Conservation (phyloP, 306 rosid genomes). For the Trifolium repens region DNA sequence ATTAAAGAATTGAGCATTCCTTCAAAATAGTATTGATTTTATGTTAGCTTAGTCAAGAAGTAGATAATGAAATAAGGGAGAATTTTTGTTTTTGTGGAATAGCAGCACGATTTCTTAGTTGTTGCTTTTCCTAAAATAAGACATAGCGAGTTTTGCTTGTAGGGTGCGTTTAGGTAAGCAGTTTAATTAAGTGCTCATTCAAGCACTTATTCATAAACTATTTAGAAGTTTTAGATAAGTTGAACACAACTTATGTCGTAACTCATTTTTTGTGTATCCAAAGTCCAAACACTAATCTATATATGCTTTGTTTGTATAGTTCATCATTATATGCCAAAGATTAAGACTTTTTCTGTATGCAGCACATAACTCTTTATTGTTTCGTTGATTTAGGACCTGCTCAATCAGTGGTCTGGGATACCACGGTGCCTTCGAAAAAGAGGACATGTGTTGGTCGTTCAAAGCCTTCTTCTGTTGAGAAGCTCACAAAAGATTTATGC, state of each 20-base stretch:
- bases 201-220: too few species aligned
- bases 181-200: too few species aligned
- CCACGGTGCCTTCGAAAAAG: slow-evolving; percentile 87
- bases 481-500: slow-evolving; percentile 90
- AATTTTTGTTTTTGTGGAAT: too few species aligned
- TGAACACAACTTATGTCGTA: too few species aligned
- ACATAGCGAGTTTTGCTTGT: too few species aligned
- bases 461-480: slow-evolving; percentile 90
- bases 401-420: slow-evolving; percentile 91
- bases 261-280: too few species aligned
- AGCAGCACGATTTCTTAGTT: too few species aligned
- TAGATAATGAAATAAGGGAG: not conserved
- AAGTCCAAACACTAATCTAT: too few species aligned
- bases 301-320: slow-evolving; percentile 21
- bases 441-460: slow-evolving; percentile 87
- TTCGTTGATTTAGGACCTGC: slow-evolving; percentile 74
- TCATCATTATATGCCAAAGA: slow-evolving; percentile 27
- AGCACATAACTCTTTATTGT: not conserved
- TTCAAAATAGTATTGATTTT: not conserved
- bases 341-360: slow-evolving; percentile 1
- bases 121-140: too few species aligned
- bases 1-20: not conserved
- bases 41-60: not conserved
- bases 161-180: too few species aligned
- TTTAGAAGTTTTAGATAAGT: too few species aligned